phyloP scores from a whole-genome alignment of 371 early-diverging fungal species.

The Apophysomyces ossiformis region DNA sequence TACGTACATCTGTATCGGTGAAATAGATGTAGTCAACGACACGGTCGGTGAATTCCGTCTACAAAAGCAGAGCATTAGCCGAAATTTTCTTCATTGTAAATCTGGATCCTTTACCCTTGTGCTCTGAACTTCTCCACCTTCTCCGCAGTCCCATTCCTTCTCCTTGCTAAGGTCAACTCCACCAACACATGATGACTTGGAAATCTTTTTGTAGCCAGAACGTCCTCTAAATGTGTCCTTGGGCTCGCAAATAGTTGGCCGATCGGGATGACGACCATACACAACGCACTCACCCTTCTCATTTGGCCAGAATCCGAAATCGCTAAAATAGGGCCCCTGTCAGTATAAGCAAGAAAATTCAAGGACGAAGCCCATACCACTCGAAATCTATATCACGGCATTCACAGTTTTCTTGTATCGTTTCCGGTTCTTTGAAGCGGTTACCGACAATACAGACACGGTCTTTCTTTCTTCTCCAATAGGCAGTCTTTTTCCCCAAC shows the following conservation, averaged over 20 bases:
- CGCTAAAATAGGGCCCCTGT: conserved; percentile 39
- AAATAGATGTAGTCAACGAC: conserved; percentile 72
- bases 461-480: conserved; percentile 82
- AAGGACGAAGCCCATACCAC: conserved; percentile 47
- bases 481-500: conserved; percentile 53
- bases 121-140: conserved; percentile 32
- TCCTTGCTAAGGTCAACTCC: conserved; percentile 63
- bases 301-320: conserved; percentile 78
- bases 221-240: conserved; percentile 62
- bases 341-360: background rate
- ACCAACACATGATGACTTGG: conserved; percentile 64
- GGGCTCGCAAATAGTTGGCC: conserved; percentile 62
- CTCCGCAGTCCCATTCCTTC: conserved; percentile 54
- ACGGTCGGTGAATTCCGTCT: conserved; percentile 50
- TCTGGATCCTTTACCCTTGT: conserved; percentile 14
- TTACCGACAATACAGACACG: conserved; percentile 74
- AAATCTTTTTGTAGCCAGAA: conserved; percentile 73
- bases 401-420: conserved; percentile 55
- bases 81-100: background rate
- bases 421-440: conserved; percentile 64
- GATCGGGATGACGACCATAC: conserved; percentile 71
- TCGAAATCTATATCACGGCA: conserved; percentile 80
- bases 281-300: conserved; percentile 64
- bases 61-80: background rate
- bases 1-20: conserved; percentile 51